phyloP scores from a whole-genome alignment of 2,329 filamentous ascomycete species.

The Trichoderma afroharzianum region DNA sequence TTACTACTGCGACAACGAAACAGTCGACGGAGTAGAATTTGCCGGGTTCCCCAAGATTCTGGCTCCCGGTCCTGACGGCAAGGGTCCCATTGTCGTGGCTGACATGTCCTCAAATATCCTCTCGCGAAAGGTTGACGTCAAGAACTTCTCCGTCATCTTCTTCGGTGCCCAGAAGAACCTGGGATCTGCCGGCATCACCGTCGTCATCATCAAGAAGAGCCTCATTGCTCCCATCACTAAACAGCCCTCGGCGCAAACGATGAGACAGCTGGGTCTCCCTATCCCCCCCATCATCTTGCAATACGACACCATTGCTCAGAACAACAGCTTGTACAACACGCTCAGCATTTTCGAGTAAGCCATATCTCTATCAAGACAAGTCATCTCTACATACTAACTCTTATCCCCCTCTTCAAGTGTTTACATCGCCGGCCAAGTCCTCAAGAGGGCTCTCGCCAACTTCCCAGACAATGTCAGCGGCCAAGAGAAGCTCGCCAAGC shows the following conservation, averaged over 20 bases:
- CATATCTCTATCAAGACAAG: slow-evolving; percentile 6
- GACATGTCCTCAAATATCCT: slow-evolving; percentile 97
- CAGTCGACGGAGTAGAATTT: slow-evolving; percentile 90
- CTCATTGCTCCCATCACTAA: slow-evolving; percentile 65
- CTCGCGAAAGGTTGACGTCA: slow-evolving; percentile 70
- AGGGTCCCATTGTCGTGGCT: slow-evolving; percentile 74
- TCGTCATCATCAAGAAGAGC: slow-evolving; percentile 78
- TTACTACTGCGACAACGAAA: slow-evolving; percentile 94
- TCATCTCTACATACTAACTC: neutral
- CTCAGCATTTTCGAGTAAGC: slow-evolving; percentile 81
- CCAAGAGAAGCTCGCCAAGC: slow-evolving; percentile 68
- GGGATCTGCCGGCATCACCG: slow-evolving; percentile 79
- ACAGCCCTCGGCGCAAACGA: slow-evolving; percentile 58
- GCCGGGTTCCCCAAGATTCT: slow-evolving; percentile 66
- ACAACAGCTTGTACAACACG: slow-evolving; percentile 95
- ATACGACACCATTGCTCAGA: slow-evolving; percentile 83
- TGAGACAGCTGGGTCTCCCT: slow-evolving; percentile 72
- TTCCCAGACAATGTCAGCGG: slow-evolving; percentile 69
- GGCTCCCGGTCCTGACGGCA: slow-evolving; percentile 53
- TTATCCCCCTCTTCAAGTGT: slow-evolving; percentile 49
- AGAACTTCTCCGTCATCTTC: slow-evolving; percentile 80
- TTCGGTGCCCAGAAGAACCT: slow-evolving; percentile 96
- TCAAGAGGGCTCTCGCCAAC: slow-evolving; percentile 66
- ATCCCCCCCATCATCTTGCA: slow-evolving; percentile 76
- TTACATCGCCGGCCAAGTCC: slow-evolving; percentile 84